Percentiles rank a stretch among this genome's conserved stretches.
Conservation (phyloP, 345 rosid genomes). For the Jatropha curcas region DNA sequence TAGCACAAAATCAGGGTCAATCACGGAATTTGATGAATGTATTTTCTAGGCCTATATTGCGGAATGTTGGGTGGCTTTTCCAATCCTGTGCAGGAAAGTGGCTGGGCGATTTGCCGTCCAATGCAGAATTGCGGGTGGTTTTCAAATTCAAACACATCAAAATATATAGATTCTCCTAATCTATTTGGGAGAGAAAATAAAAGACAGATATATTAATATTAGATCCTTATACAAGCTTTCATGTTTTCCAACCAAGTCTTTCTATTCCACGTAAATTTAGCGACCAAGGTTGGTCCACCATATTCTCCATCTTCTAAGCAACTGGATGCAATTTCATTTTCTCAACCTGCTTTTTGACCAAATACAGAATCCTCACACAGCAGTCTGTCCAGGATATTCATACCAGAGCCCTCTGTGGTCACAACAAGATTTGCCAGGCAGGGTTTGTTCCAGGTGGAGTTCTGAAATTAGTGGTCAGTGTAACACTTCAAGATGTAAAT, state of each 20-base stretch:
- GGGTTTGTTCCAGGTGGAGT: conserved; percentile 32
- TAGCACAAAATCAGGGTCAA: background rate
- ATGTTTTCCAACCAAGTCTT: conserved; percentile 10
- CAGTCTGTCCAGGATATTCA: conserved; percentile 15
- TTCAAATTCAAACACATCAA: background rate
- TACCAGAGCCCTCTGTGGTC: background rate
- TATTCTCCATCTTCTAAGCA: conserved; percentile 16
- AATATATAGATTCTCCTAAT: background rate
- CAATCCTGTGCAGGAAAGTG: conserved; percentile 2
- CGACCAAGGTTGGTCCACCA: conserved; percentile 20
- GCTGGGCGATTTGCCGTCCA: background rate
- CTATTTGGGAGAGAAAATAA: background rate
- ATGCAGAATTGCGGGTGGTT: background rate
- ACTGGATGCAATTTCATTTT: background rate
- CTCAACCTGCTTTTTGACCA: conserved; percentile 25
- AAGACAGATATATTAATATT: conserved; percentile 11
- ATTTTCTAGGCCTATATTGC: background rate
- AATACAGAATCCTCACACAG: conserved; percentile 7
- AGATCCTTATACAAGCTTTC: conserved; percentile 14
- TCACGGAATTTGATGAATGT: background rate
- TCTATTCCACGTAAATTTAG: conserved; percentile 8
- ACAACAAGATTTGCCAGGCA: conserved; percentile 7
- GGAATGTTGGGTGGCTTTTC: conserved; percentile 14
- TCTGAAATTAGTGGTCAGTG: background rate
- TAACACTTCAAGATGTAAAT: background rate